Evolutionary conservation across 805 yeast genomes (phyloP), one percentile per base, ranked within the genome.

Genomic region (Sungouiozyma intestinalis): DNA sequence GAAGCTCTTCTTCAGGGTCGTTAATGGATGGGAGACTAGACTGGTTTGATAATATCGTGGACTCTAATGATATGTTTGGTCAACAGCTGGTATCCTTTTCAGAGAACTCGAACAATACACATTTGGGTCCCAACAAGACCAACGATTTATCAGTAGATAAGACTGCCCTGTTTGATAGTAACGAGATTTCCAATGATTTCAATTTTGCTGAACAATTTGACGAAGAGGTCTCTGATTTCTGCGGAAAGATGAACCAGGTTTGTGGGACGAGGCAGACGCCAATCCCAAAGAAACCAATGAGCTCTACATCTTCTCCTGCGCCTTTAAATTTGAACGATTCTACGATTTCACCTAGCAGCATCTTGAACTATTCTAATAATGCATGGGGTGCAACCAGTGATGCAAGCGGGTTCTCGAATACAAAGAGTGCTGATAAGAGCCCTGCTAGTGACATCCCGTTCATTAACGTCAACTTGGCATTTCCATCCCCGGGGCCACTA

Each of bases 191-290:
- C 11, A 53, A 54, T 33, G 62, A 63, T 19, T 64, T 64, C 44
- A 54, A 65, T 44, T 66, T 66, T 45, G 57, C 60, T 35, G 63
- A 65, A 14, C 62, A 69, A 43, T 82, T 77, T 57, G 82, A 79
- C 54, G 90, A 84, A 55, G 78, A 80, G 49, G 78, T 80, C 42
- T 73, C 74, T 45, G 76, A 75, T 21, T 90, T 90, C 58, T 90
- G 97, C 57, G 73, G 74, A 19, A 76, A 79, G 51, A 70, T 90
- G 55, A 74, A 76, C 47, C 72, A 77, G 58, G 97, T 87, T 1
- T 88, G 97, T 63, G 97, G 96, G 15, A 79, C 80, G 5, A 78
- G 69, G 52, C 71, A 71, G 14, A 64, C 74, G 48, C 95, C 92
- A 3, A 58, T 79, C 3, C 94, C 95, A 2, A 47, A 45, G 24